phyloP scores from a whole-genome alignment of 1,139 yeast genomes.

The Yamadazyma kanchanaburiensis region DNA sequence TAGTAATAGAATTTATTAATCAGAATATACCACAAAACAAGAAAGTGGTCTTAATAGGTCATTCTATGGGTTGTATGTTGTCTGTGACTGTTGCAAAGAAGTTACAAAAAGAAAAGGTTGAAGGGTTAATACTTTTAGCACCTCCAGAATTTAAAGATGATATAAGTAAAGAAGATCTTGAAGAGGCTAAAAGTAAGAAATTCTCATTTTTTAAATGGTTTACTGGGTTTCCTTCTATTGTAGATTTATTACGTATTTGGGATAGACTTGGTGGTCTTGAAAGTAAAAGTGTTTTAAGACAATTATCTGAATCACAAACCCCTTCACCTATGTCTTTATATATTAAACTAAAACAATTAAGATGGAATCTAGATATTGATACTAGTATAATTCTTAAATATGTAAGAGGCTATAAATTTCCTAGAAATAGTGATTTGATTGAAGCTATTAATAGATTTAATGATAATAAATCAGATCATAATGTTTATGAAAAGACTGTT shows the following conservation, averaged over 20 bases:
- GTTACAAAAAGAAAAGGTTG: conserved; percentile 39
- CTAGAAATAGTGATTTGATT: conserved; percentile 42
- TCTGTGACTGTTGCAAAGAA: conserved; percentile 45
- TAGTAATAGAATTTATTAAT: conserved; percentile 38
- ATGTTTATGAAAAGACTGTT: conserved; percentile 40
- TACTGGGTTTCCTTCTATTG: conserved; percentile 46
- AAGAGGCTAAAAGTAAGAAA: conserved; percentile 1
- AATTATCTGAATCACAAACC: conserved; percentile 33
- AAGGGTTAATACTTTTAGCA: conserved; percentile 47
- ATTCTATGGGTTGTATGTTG: conserved; percentile 72
- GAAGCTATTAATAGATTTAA: conserved; percentile 35
- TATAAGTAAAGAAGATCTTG: conserved; percentile 1
- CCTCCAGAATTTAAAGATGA: conserved; percentile 49
- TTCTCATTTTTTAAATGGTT: conserved; percentile 21
- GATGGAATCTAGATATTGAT: conserved; percentile 70
- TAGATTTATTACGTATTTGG: conserved; percentile 53
- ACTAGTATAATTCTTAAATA: conserved; percentile 54
- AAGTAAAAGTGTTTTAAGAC: conserved; percentile 55
- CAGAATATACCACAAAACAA: conserved; percentile 39
- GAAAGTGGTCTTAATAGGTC: conserved; percentile 61
- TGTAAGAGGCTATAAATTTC: conserved; percentile 44
- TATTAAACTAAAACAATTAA: conserved; percentile 54
- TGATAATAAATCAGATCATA: conserved; percentile 27
- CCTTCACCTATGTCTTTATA: conserved; percentile 28
- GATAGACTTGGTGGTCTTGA: conserved; percentile 63